A percentile compares a stretch with the other conserved stretches of the same genome.
Conservation (phyloP, 2,329 filamentous ascomycete genomes). For the Colletotrichum sp. region DNA sequence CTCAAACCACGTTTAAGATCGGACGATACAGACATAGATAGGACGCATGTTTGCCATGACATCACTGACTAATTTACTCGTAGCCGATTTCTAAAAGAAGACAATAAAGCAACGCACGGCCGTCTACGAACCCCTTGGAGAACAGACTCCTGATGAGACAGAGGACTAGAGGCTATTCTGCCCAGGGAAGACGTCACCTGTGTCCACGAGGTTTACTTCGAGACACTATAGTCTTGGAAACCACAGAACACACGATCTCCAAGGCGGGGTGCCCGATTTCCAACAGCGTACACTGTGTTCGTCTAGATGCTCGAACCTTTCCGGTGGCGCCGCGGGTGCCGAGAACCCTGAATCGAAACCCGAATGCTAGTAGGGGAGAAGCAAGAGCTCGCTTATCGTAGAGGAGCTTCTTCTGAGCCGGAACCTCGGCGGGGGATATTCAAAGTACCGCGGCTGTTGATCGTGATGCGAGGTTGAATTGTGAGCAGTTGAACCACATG, state of each 20-base stretch:
- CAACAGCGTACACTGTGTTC: background rate
- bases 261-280: background rate
- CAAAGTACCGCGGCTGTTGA: background rate
- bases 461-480: background rate
- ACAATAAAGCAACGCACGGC: background rate
- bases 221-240: background rate
- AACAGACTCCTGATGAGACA: background rate
- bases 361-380: background rate
- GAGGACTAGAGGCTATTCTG: background rate
- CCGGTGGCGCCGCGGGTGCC: background rate
- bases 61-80: background rate
- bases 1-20: background rate
- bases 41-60: background rate
- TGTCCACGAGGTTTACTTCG: background rate
- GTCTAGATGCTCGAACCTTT: background rate
- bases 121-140: background rate
- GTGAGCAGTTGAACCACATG: background rate
- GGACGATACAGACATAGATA: background rate
- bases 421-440: background rate
- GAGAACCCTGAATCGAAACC: background rate
- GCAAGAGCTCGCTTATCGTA: background rate
- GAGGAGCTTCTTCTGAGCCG: background rate
- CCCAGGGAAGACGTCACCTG: background rate
- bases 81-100: background rate
- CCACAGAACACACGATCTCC: background rate